phyloP scores from a whole-genome alignment of 352 stramenopile genomes.

The Pythium periplocum region DNA sequence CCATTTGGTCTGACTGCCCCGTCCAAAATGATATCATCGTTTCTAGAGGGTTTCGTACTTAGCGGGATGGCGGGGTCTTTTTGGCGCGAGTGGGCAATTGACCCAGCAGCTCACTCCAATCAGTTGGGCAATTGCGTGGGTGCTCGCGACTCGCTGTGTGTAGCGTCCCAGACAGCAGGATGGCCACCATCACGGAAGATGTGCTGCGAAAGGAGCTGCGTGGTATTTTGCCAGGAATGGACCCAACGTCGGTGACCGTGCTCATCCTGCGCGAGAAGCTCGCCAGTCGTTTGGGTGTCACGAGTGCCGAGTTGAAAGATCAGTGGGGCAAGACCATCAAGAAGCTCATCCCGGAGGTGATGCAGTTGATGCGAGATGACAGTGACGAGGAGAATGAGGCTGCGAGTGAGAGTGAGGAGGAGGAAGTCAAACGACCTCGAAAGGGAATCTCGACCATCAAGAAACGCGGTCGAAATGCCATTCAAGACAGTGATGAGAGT shows the following conservation, averaged over 20 bases:
- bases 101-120: too few species aligned
- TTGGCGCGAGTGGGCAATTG: constrained; percentile 9
- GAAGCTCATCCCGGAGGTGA: constrained; percentile 37
- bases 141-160: too few species aligned
- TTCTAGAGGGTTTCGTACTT: constrained; percentile 3
- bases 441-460: not conserved
- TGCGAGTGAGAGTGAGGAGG: constrained; percentile 31
- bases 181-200: constrained; percentile 18
- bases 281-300: constrained; percentile 39
- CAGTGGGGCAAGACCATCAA: constrained; percentile 45
- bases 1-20: too few species aligned
- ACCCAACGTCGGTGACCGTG: constrained; percentile 43
- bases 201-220: constrained; percentile 31
- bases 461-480: too few species aligned
- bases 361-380: constrained; percentile 28
- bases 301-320: constrained; percentile 33
- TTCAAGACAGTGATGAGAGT: constrained; percentile 17
- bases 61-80: constrained; percentile 1
- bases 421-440: constrained; percentile 10
- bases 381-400: constrained; percentile 9
- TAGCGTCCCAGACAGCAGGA: constrained; percentile 1
- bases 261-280: constrained; percentile 45
- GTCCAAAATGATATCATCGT: not conserved
- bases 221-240: constrained; percentile 51
- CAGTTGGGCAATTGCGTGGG: too few species aligned